A percentile compares a stretch with the other conserved stretches of the same genome.
phyloP scores from a whole-genome alignment of 2,329 filamentous ascomycete species.

The Metarhizium sp. region DNA sequence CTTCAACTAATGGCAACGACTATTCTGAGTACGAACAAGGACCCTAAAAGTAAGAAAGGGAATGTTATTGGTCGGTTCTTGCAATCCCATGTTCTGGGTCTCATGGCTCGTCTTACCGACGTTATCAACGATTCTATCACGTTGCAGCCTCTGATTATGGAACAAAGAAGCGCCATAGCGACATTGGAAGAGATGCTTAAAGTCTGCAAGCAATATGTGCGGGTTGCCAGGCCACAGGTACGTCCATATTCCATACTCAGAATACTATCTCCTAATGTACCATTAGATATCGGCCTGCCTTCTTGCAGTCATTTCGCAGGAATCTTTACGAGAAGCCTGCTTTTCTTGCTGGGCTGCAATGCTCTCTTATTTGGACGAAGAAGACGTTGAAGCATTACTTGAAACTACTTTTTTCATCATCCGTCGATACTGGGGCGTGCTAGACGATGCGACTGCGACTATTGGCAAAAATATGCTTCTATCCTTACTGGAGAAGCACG shows the following conservation, averaged over 20 bases:
- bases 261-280: background rate
- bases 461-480: conserved; percentile 54
- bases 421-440: conserved; percentile 64
- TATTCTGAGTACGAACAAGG: conserved; percentile 29
- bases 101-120: conserved; percentile 76
- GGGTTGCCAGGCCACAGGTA: conserved; percentile 77
- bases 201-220: conserved; percentile 63
- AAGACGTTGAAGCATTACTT: conserved; percentile 70
- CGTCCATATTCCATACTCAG: background rate
- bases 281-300: conserved; percentile 80
- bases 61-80: conserved; percentile 66
- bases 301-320: conserved; percentile 68
- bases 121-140: conserved; percentile 59
- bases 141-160: conserved; percentile 45
- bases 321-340: conserved; percentile 65
- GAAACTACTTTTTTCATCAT: conserved; percentile 88
- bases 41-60: conserved; percentile 36
- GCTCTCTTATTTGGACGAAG: conserved; percentile 62
- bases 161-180: conserved; percentile 69
- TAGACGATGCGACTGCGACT: conserved; percentile 51
- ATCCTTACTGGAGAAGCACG: conserved; percentile 55
- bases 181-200: conserved; percentile 84
- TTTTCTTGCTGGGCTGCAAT: conserved; percentile 81
- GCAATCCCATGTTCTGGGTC: conserved; percentile 72
- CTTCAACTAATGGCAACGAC: conserved; percentile 36